Evolutionary conservation across 2,329 filamentous ascomycete species (phyloP).

Genomic region (Sporothrix variecibatus): DNA sequence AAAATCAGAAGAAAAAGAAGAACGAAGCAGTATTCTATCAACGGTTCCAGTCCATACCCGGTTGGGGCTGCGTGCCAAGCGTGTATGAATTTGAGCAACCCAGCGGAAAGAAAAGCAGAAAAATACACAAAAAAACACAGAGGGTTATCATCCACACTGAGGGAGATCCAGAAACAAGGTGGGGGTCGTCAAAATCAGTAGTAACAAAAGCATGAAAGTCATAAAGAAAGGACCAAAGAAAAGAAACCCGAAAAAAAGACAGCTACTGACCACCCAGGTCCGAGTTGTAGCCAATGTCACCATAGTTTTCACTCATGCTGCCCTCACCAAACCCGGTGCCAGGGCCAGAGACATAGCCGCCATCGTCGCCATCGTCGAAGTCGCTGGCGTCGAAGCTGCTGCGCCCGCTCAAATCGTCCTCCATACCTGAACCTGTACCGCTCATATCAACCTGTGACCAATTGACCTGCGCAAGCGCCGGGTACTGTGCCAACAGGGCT

Average conservation of each 20-base stretch:
- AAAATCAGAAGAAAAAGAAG: neutral
- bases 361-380: slow-evolving; percentile 72
- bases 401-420: slow-evolving; percentile 75
- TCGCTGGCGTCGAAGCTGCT: slow-evolving; percentile 83
- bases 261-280: slow-evolving; percentile 47
- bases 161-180: neutral
- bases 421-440: slow-evolving; percentile 68
- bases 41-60: slow-evolving; percentile 6
- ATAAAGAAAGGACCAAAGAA: slow-evolving; percentile 10
- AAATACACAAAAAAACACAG: neutral
- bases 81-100: neutral
- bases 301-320: slow-evolving; percentile 56
- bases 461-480: slow-evolving; percentile 85
- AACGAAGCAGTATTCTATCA: slow-evolving; percentile 3
- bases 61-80: neutral
- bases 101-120: slow-evolving; percentile 14
- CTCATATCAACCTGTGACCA: slow-evolving; percentile 71
- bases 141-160: neutral
- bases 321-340: slow-evolving; percentile 62
- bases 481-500: slow-evolving; percentile 87
- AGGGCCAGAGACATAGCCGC: slow-evolving; percentile 65
- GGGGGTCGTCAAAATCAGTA: slow-evolving; percentile 16
- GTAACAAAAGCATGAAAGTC: slow-evolving; percentile 9
- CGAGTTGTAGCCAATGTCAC: slow-evolving; percentile 56
- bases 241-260: neutral